A percentile compares a stretch with the other conserved stretches of the same genome.
Evolutionary conservation across 257 asterid species (phyloP).

Genomic region (Oldenlandia corymbosa): DNA sequence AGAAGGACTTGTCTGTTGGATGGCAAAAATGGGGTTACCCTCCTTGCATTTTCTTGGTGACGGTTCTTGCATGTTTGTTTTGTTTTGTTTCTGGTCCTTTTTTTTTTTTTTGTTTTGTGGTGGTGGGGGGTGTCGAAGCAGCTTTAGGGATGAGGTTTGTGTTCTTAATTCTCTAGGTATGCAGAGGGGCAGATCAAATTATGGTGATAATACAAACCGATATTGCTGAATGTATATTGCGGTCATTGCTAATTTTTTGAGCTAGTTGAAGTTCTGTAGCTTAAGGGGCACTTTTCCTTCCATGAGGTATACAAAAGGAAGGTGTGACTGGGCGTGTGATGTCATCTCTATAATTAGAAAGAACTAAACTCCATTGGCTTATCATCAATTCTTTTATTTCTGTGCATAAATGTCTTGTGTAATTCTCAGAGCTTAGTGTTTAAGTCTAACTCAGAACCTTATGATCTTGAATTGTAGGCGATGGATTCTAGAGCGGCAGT

Average conservation of each 20-base stretch:
- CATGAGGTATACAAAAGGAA: too few relatives aligned
- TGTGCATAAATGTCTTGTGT: background rate
- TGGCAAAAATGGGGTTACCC: slow-evolving; percentile 3
- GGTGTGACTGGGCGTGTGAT: too few relatives aligned
- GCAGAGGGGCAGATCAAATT: slow-evolving; percentile 6
- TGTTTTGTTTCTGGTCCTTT: too few relatives aligned
- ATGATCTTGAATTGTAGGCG: slow-evolving; percentile 48
- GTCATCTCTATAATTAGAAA: too few relatives aligned
- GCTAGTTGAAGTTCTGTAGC: background rate
- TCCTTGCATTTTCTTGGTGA: background rate
- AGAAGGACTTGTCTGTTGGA: slow-evolving; percentile 6
- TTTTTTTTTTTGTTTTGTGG: too few relatives aligned
- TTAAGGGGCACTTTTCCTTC: background rate
- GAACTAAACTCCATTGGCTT: background rate
- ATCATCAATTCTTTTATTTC: background rate
- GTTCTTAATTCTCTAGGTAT: background rate
- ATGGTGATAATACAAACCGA: background rate
- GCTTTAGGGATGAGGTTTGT: background rate
- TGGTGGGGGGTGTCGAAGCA: slow-evolving; percentile 1
- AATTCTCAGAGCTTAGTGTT: background rate
- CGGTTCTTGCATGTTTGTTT: too few relatives aligned
- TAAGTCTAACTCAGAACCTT: background rate
- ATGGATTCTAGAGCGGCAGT: slow-evolving; percentile 82
- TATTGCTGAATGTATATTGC: background rate
- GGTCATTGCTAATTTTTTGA: background rate